Percentiles rank a stretch among this genome's conserved stretches.
Evolutionary conservation across 225 moss, liverwort and hornwort species (phyloP).

Genomic region (Physcomitrellopsis africana): DNA sequence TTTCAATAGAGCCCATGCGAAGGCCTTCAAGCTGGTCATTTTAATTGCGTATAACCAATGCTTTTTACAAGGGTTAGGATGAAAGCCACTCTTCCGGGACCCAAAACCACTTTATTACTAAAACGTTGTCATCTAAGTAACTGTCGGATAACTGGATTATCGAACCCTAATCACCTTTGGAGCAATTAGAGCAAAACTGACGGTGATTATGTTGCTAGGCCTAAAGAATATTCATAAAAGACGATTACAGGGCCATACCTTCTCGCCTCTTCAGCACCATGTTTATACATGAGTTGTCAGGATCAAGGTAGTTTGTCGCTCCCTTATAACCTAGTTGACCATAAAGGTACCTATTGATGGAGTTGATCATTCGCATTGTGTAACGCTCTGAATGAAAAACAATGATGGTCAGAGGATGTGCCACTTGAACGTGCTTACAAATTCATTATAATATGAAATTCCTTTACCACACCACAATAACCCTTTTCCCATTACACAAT

Average conservation of each 20-base stretch:
- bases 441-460: not conserved
- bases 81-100: conserved; percentile 20
- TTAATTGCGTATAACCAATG: conserved; percentile 1
- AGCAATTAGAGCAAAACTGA: not conserved
- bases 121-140: not conserved
- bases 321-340: conserved; percentile 54
- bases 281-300: conserved; percentile 69
- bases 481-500: not conserved
- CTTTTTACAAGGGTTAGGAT: not conserved
- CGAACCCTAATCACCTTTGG: not conserved
- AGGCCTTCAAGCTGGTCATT: not conserved
- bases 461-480: not conserved
- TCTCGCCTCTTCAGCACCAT: conserved; percentile 71
- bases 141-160: not conserved
- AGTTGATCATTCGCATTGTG: conserved; percentile 72
- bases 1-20: not conserved
- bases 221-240: not conserved
- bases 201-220: not conserved
- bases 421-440: not conserved
- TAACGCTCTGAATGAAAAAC: conserved; percentile 59
- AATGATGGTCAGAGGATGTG: not conserved
- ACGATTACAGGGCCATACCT: conserved; percentile 38
- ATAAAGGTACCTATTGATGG: conserved; percentile 61
- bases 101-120: not conserved
- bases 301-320: conserved; percentile 61